Evolutionary conservation across 2,329 filamentous ascomycete genomes (phyloP).

Genomic region (Uncinocarpus reesii): DNA sequence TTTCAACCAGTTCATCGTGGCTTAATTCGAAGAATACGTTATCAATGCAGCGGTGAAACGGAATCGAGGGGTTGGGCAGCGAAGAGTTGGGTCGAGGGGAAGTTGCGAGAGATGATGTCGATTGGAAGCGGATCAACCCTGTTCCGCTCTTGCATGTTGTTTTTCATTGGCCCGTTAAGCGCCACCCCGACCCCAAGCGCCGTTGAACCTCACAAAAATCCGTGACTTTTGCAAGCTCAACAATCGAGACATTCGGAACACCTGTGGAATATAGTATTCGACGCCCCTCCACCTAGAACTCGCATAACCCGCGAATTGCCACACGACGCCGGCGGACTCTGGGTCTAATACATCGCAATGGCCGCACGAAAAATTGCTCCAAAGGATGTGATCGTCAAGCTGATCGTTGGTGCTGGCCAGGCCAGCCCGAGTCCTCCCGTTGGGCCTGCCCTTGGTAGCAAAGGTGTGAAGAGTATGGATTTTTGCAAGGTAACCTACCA

Average conservation of each 20-base stretch:
- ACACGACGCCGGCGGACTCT: no score
- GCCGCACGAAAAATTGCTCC: constrained; percentile 39
- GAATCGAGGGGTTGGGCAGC: not conserved
- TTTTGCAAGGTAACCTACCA: constrained; percentile 74
- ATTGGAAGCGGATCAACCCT: not conserved
- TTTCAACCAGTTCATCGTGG: constrained; percentile 91
- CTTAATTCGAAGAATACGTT: not conserved
- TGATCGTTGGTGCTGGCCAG: constrained; percentile 93
- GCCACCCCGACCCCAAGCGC: no score
- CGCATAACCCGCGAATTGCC: no score
- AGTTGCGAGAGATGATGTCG: constrained; percentile 4
- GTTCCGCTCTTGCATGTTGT: not conserved
- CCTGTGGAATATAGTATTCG: no score
- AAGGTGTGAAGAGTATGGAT: constrained; percentile 98
- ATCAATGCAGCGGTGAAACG: not conserved
- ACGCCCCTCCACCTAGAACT: no score
- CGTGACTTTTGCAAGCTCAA: no score
- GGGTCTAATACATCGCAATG: constrained; percentile 11
- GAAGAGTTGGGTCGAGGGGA: not conserved
- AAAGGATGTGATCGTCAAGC: constrained; percentile 75
- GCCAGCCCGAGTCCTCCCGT: constrained; percentile 91
- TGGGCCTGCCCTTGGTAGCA: constrained; percentile 88
- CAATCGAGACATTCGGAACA: no score
- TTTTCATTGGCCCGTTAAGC: not conserved
- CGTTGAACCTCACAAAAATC: no score